Conservation (phyloP, 2,329 filamentous ascomycete genomes). For the Trichoderma afroharzianum region DNA sequence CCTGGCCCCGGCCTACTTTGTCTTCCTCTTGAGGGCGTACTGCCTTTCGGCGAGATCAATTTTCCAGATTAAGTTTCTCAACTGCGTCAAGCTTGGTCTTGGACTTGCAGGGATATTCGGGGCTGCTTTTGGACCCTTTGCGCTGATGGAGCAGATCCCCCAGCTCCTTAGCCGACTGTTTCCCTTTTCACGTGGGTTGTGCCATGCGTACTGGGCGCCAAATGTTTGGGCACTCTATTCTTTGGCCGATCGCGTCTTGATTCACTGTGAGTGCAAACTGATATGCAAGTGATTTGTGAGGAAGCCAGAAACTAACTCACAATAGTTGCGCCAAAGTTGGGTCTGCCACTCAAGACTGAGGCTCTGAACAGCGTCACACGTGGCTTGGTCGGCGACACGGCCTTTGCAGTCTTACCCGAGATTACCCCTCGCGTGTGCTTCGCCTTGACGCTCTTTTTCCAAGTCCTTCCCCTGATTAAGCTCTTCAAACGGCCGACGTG, state of each 20-base stretch:
- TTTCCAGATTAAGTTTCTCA: slow-evolving; percentile 71
- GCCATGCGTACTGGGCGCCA: slow-evolving; percentile 97
- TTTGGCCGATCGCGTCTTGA: slow-evolving; percentile 78
- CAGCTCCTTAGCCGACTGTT: slow-evolving; percentile 85
- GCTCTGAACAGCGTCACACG: slow-evolving; percentile 87
- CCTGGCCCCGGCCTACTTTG: slow-evolving; percentile 90
- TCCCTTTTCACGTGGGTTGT: slow-evolving; percentile 88
- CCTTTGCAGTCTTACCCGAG: slow-evolving; percentile 89
- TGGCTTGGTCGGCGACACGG: slow-evolving; percentile 86
- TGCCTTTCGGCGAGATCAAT: slow-evolving; percentile 76
- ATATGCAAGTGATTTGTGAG: no score
- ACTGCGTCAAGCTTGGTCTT: slow-evolving; percentile 77
- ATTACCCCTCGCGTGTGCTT: slow-evolving; percentile 80
- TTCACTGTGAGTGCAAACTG: slow-evolving; percentile 58
- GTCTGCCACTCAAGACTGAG: slow-evolving; percentile 66
- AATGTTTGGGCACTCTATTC: slow-evolving; percentile 98
- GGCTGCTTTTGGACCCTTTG: slow-evolving; percentile 87
- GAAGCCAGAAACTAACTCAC: slow-evolving; percentile 17
- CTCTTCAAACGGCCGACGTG: slow-evolving; percentile 78
- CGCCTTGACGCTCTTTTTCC: slow-evolving; percentile 74
- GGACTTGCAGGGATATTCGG: slow-evolving; percentile 70
- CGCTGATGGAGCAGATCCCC: slow-evolving; percentile 72
- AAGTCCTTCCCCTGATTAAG: slow-evolving; percentile 74
- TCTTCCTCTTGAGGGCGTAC: slow-evolving; percentile 85
- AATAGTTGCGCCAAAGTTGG: slow-evolving; percentile 75